Evolutionary conservation across 2,329 filamentous ascomycete genomes (phyloP).

Genomic region (Cordyceps farinosa): DNA sequence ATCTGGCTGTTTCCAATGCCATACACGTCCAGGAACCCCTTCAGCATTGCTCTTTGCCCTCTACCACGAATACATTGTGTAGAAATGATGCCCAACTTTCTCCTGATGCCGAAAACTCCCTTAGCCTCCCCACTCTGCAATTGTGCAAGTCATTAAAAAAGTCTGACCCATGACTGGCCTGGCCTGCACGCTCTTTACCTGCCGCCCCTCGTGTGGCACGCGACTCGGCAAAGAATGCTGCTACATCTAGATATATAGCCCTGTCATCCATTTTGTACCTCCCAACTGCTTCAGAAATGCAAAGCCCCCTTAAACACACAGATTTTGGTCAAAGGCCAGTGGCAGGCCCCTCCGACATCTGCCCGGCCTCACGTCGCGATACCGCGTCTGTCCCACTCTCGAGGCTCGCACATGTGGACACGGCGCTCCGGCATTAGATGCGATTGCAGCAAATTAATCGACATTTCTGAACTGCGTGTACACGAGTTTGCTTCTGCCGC

Average conservation of each 20-base stretch:
- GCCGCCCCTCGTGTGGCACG: neutral
- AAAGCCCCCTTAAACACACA: neutral
- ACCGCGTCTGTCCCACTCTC: constrained; percentile 12
- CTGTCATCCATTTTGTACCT: neutral
- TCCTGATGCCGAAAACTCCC: neutral
- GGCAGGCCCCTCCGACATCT: neutral
- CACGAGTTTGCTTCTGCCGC: constrained; percentile 1
- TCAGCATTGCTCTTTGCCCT: neutral
- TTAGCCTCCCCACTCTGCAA: constrained; percentile 7
- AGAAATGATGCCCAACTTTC: neutral
- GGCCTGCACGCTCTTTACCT: constrained; percentile 5
- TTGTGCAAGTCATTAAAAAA: constrained; percentile 5
- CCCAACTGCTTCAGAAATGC: neutral
- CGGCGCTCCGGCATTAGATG: neutral
- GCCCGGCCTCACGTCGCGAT: constrained; percentile 2
- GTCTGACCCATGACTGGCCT: neutral
- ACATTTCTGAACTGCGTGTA: neutral
- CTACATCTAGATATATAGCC: neutral
- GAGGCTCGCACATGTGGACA: neutral
- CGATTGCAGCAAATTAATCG: neutral
- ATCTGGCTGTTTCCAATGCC: neutral
- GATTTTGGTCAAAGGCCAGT: neutral
- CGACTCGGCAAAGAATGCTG: neutral
- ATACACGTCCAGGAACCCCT: neutral
- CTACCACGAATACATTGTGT: neutral